These are phyloP conservation scores for Tetrahymena malaccensis DNA, from an alignment of 73 alveolate species.

Conservation along the genomic window DNA sequence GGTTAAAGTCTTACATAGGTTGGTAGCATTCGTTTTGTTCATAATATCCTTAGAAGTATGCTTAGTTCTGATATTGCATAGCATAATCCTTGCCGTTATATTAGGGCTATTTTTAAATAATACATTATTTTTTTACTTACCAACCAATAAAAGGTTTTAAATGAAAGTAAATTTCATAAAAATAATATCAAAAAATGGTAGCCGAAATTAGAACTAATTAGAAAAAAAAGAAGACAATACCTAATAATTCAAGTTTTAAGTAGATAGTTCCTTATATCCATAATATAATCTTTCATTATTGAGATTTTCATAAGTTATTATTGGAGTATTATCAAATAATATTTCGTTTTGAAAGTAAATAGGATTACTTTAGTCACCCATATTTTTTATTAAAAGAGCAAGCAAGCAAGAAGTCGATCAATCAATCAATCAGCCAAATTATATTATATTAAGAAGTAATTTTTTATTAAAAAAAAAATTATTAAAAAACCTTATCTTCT, in stretches of 20 bases:
- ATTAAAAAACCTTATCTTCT: background rate
- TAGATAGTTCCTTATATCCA: background rate
- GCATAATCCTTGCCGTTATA: background rate
- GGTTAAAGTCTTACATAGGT: background rate
- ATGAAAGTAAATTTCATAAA: too few relatives aligned
- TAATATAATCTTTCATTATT: background rate
- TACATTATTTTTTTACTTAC: too few relatives aligned
- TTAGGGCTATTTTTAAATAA: too few relatives aligned
- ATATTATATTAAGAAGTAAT: background rate
- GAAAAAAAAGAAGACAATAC: background rate
- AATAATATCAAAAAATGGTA: background rate
- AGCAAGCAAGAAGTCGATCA: background rate
- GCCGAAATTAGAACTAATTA: background rate
- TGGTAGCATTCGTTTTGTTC: background rate
- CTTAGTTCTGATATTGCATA: background rate
- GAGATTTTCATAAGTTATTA: background rate
- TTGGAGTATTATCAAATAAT: background rate
- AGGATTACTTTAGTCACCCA: background rate
- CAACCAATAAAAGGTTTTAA: background rate
- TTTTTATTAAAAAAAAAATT: too few relatives aligned
- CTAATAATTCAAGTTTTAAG: background rate
- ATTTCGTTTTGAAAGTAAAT: background rate
- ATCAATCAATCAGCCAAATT: too few relatives aligned
- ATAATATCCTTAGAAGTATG: background rate
- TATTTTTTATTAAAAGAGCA: background rate